Conservation (phyloP, 768 basidiomycete genomes). For the Leccinum uliginosum region DNA sequence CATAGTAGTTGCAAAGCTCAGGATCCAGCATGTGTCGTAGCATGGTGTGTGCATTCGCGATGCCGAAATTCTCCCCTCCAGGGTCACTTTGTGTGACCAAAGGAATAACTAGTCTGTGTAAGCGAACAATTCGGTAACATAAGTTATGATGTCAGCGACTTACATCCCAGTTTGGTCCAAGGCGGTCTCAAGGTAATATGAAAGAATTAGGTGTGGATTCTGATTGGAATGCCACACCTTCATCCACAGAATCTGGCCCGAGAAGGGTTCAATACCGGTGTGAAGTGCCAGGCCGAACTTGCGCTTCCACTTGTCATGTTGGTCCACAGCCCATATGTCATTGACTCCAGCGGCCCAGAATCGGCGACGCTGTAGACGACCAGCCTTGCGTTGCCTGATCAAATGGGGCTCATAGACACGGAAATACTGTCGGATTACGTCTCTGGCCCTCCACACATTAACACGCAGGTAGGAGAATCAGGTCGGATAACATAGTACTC, state of each 20-base stretch:
- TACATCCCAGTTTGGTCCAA: background rate
- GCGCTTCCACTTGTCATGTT: constrained; percentile 1
- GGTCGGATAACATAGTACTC: too few species aligned
- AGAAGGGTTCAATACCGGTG: background rate
- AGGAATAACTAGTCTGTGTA: background rate
- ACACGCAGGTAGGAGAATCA: too few species aligned
- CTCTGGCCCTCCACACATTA: background rate
- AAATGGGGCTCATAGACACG: background rate
- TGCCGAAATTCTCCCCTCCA: background rate
- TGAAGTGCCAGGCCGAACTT: background rate
- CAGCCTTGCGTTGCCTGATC: background rate
- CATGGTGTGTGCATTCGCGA: background rate
- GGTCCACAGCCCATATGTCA: background rate
- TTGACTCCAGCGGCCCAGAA: background rate
- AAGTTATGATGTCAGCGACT: background rate
- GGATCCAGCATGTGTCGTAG: constrained; percentile 28
- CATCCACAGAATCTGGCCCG: background rate
- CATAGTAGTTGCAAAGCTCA: constrained; percentile 26
- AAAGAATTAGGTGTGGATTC: background rate
- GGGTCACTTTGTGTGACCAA: background rate
- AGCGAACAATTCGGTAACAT: background rate
- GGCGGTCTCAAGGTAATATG: background rate
- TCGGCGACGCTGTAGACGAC: background rate
- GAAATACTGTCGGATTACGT: background rate
- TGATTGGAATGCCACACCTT: constrained; percentile 4